Percentiles rank a stretch among this genome's conserved stretches.
Conservation (phyloP, 2,329 filamentous ascomycete genomes). For the Fusarium humuli region DNA sequence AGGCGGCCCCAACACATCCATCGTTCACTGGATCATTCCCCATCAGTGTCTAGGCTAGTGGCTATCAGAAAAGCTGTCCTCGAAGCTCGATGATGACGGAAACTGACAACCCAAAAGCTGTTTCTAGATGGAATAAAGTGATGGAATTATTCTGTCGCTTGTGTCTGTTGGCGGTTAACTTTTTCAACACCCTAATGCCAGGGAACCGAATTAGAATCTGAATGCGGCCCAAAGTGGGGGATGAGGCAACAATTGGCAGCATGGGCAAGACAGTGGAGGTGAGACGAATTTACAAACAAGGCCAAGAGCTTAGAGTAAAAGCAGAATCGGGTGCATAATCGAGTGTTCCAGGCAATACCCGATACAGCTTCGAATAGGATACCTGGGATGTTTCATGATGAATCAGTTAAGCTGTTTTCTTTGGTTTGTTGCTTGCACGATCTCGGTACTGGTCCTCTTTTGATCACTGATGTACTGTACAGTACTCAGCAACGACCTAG, state of each 20-base stretch:
- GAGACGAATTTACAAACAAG: constrained; percentile 26
- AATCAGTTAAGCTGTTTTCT: constrained; percentile 16
- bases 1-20: neutral
- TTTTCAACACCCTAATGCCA: neutral
- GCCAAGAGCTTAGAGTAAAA: constrained; percentile 5
- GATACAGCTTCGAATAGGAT: constrained; percentile 1
- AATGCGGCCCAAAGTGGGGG: constrained; percentile 42
- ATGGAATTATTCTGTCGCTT: neutral
- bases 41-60: constrained; percentile 2
- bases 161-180: neutral
- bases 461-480: constrained; percentile 10
- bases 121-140: neutral
- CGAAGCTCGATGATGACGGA: neutral
- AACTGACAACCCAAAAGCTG: neutral
- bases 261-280: constrained; percentile 19
- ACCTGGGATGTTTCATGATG: constrained; percentile 32
- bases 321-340: neutral
- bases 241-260: constrained; percentile 37
- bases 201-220: constrained; percentile 11
- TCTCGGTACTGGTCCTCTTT: constrained; percentile 5
- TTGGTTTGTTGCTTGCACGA: constrained; percentile 18
- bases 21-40: constrained; percentile 7
- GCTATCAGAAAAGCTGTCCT: neutral
- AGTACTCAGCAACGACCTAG: neutral
- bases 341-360: neutral